Conservation (phyloP, 176 grass and related monocot genomes). For the Oryza coarctata region DNA sequence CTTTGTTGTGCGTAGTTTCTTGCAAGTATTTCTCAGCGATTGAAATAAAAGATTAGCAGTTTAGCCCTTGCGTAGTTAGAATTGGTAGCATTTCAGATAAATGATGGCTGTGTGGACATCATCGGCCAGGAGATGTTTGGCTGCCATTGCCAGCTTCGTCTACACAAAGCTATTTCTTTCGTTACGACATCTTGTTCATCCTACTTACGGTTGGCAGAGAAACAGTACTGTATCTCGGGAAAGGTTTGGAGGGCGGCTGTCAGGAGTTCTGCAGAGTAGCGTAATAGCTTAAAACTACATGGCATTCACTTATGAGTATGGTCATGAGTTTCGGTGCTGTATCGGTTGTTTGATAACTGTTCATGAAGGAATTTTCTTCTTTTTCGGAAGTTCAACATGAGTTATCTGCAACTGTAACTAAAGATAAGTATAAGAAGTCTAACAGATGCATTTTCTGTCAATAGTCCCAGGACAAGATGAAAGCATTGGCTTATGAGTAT, state of each 20-base stretch:
- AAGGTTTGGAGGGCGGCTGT: not conserved
- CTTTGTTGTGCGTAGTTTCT: not conserved
- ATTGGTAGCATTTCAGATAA: not conserved
- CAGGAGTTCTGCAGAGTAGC: constrained; percentile 16
- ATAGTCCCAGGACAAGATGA: constrained; percentile 73
- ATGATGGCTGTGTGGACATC: not conserved
- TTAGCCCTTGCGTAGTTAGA: not conserved
- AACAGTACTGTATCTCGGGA: not conserved
- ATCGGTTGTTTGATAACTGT: not conserved
- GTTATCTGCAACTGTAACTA: not conserved
- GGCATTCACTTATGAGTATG: not conserved
- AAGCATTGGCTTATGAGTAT: constrained; percentile 61
- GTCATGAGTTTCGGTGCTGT: not conserved
- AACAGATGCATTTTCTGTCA: not conserved
- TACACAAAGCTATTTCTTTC: constrained; percentile 1
- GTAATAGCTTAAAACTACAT: constrained; percentile 26
- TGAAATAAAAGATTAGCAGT: not conserved
- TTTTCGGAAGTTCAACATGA: not conserved
- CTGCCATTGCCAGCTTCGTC: constrained; percentile 1
- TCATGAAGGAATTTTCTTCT: not conserved
- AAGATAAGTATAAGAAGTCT: not conserved
- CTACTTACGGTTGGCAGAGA: not conserved
- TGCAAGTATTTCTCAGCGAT: not conserved
- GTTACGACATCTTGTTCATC: not conserved
- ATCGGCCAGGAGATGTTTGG: constrained; percentile 6